Base-by-base conservation (phyloP, 176 grass and related monocot species). In the Canna indica region DNA sequence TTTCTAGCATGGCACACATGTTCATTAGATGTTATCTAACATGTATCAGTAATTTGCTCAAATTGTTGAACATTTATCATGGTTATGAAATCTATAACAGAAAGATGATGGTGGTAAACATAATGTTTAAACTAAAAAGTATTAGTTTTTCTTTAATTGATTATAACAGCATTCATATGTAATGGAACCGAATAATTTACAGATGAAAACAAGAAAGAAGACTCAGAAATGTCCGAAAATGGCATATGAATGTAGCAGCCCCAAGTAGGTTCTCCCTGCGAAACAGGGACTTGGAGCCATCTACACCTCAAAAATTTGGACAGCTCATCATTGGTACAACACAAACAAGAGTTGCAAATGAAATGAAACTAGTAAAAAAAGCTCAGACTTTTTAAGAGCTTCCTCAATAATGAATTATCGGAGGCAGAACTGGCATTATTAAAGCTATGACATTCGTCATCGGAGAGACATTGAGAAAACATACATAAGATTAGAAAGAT, bases 401-500 rank as follows among this genome's bases (percentile, higher is more conserved):
- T 56, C 60, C 29, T 86, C 84, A 15, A 38, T 91, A 81, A 87
- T 11, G 84, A 84, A 86, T 81, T 84, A 0, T 91, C 81, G 73
- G 88, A 91, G 86, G 88, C 81, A 86, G 78, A 84, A 84, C 88
- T 82, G 84, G 88, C 84, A 13, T 90, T 39, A n/a, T n/a, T n/a
- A n/a, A n/a, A 82, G 81, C 80, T 79, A 73, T 56, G 38, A 47
- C 22, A 50, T 69, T 54, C 83, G 53, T 86, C 84, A 70, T 90
- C 88, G n/a, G n/a, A 82, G n/a, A 6, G 72, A 64, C 78, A n/a
- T 13, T 0, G 32, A 13, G 0, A 4, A 0, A 4, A 7, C 25
- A 2, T 20, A 1, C 1, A 8, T 57, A 3, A 39, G 60, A 32
- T 0, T 0, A 12, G 11, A 53, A 15, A 4, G 0, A 0, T 20